Evolutionary conservation across 495 filamentous ascomycete species (phyloP).

Genomic region (Hypomontagnella submonticulosa): DNA sequence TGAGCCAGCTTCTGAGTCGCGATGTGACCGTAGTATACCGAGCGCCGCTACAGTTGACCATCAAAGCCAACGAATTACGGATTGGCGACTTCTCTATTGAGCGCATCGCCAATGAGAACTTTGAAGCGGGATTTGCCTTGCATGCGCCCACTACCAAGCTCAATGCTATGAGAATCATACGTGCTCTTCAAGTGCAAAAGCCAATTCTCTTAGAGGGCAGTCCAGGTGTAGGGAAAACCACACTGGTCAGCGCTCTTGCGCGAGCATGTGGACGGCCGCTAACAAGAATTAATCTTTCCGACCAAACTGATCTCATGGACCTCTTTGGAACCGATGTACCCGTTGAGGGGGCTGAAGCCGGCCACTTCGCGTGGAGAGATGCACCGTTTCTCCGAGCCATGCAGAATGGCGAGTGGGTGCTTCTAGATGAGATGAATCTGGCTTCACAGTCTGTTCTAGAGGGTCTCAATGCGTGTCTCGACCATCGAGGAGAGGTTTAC

Average conservation of each 20-base stretch:
- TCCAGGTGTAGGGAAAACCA: slow-evolving; percentile 97
- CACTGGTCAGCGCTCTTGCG: slow-evolving; percentile 85
- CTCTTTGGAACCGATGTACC: slow-evolving; percentile 98
- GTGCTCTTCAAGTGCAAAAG: slow-evolving; percentile 89
- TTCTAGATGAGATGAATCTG: slow-evolving; percentile 98
- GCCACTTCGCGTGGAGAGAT: slow-evolving; percentile 93
- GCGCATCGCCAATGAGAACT: slow-evolving; percentile 57
- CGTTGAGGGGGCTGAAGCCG: slow-evolving; percentile 85
- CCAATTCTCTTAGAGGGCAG: slow-evolving; percentile 95
- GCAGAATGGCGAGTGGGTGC: slow-evolving; percentile 94
- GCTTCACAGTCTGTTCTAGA: slow-evolving; percentile 97
- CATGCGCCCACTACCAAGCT: slow-evolving; percentile 87
- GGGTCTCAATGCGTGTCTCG: slow-evolving; percentile 95
- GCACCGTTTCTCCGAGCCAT: slow-evolving; percentile 95
- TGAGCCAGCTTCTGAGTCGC: slow-evolving; percentile 71
- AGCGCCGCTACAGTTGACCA: slow-evolving; percentile 56
- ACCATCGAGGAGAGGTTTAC: slow-evolving; percentile 96
- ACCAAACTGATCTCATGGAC: slow-evolving; percentile 97
- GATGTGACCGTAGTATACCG: slow-evolving; percentile 73
- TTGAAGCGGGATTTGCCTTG: slow-evolving; percentile 76
- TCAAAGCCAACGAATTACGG: slow-evolving; percentile 61
- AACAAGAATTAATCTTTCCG: slow-evolving; percentile 94
- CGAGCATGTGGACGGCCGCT: slow-evolving; percentile 79
- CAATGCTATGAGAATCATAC: slow-evolving; percentile 89
- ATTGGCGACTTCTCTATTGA: slow-evolving; percentile 80